phyloP scores from a whole-genome alignment of 129 eudicot species.

The Solidago caesia region DNA sequence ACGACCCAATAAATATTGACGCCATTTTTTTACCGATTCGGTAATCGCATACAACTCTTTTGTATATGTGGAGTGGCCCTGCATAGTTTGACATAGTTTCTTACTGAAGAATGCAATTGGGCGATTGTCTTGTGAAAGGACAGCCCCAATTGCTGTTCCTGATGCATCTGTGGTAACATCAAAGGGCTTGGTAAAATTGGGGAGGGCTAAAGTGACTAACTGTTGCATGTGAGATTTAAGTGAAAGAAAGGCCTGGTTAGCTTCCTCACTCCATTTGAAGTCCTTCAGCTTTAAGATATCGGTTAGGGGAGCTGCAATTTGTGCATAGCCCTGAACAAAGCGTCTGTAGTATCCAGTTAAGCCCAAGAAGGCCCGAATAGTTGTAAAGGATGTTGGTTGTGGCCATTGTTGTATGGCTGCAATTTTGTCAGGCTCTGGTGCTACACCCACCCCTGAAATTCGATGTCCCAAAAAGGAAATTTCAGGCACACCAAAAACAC shows the following conservation, averaged over 20 bases:
- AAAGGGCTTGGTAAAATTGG: background rate
- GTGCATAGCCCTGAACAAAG: background rate
- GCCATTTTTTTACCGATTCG: too few species aligned
- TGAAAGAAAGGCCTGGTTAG: too few species aligned
- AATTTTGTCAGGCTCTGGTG: background rate
- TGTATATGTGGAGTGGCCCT: too few species aligned
- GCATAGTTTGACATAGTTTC: too few species aligned
- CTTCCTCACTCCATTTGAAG: background rate
- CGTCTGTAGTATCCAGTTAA: background rate
- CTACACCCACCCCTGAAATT: background rate
- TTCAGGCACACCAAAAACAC: background rate
- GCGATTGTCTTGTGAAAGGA: background rate
- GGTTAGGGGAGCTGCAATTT: background rate
- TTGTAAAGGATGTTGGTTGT: background rate
- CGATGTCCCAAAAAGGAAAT: background rate
- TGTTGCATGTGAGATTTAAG: background rate
- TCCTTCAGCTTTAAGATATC: background rate
- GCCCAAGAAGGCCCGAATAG: background rate
- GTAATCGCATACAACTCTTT: too few species aligned
- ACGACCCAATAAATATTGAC: too few species aligned
- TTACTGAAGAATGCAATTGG: slow-evolving; percentile 1
- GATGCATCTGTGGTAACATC: background rate
- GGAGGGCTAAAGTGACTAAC: background rate
- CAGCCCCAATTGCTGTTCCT: background rate
- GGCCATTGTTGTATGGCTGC: background rate